These are phyloP conservation scores for Phellopilus nigrolimitatus DNA, from an alignment of 1,284 basidiomycete genomes.

Conservation along the genomic window DNA sequence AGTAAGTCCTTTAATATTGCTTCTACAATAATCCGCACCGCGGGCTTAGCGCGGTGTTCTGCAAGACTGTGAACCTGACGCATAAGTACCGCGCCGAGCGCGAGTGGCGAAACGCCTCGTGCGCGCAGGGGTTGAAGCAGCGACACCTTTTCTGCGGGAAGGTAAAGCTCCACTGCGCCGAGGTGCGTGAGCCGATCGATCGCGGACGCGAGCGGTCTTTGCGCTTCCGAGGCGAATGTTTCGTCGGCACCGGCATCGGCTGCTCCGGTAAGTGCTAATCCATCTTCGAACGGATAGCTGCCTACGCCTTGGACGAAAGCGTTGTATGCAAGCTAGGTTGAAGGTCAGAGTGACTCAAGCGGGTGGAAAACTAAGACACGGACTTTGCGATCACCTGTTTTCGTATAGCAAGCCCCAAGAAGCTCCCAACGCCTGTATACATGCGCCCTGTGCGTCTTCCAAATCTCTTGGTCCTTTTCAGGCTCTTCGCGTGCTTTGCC, in stretches of 20 bases:
- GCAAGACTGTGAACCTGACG: conserved; percentile 54
- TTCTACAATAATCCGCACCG: conserved; percentile 36
- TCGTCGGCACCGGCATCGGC: conserved; percentile 52
- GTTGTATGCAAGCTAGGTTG: conserved; percentile 60
- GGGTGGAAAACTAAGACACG: conserved; percentile 21
- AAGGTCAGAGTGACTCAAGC: too few species aligned
- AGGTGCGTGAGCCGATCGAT: conserved; percentile 64
- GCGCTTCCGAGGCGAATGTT: conserved; percentile 32
- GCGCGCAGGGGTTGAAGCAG: conserved; percentile 29
- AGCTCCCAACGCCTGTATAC: conserved; percentile 71
- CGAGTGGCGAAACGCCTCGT: conserved; percentile 20
- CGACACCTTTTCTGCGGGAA: conserved; percentile 43
- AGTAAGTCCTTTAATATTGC: conserved; percentile 46
- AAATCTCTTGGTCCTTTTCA: conserved; percentile 42
- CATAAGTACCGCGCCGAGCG: conserved; percentile 55
- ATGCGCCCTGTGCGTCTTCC: conserved; percentile 57
- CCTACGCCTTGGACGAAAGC: conserved; percentile 50
- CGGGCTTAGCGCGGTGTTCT: conserved; percentile 50
- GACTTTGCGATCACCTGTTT: conserved; percentile 68
- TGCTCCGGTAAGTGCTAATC: conserved; percentile 26
- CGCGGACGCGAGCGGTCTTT: conserved; percentile 52
- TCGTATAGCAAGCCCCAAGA: conserved; percentile 70
- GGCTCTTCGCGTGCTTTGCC: conserved; percentile 24
- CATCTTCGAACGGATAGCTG: conserved; percentile 44
- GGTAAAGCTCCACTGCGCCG: conserved; percentile 57